Conservation (phyloP, 257 asterid species). For the Capsicum chinense region DNA sequence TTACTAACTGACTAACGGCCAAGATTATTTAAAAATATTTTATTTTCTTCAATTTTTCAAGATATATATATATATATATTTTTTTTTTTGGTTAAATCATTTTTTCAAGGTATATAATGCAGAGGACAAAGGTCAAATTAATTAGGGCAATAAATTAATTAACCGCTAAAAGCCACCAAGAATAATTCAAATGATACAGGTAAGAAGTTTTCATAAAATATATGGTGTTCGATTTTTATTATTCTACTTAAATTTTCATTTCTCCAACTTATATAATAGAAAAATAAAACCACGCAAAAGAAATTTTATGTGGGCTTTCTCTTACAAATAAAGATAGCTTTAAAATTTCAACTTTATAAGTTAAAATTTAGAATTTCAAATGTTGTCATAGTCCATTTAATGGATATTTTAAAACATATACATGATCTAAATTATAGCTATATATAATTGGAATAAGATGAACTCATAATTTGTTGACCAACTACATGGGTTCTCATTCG, state of each 20-base stretch:
- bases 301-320: not conserved
- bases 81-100: no score
- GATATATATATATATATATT: not conserved
- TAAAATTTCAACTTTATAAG: not conserved
- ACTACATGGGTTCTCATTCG: not conserved
- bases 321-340: not conserved
- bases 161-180: not conserved
- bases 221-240: not conserved
- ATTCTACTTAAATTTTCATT: not conserved
- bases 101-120: not conserved
- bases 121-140: not conserved
- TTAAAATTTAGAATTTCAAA: fast-evolving
- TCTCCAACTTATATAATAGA: not conserved
- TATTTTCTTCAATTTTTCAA: not conserved
- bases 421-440: no score
- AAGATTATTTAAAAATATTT: not conserved
- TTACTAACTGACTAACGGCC: not conserved
- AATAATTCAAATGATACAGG: not conserved
- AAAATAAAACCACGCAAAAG: not conserved
- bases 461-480: no score
- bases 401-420: not conserved
- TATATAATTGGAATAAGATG: no score
- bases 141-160: not conserved
- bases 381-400: not conserved
- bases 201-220: not conserved